Evolutionary conservation across 2,329 filamentous ascomycete genomes (phyloP).

Genomic region (Botrytis byssoidea): DNA sequence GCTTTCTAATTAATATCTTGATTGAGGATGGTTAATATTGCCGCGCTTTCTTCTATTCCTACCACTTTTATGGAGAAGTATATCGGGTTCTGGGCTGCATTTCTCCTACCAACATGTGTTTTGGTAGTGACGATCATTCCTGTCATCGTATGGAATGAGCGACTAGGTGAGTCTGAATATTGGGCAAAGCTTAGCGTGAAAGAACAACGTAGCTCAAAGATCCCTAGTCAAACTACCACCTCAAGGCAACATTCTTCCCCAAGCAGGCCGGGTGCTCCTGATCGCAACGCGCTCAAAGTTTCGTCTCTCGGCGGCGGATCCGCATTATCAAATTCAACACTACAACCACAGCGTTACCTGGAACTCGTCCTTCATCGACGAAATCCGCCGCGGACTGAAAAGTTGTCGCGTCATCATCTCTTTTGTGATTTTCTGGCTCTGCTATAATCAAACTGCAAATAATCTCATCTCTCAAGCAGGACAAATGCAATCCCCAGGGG

Average conservation of each 20-base stretch:
- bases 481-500: neutral
- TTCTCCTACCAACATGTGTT: neutral
- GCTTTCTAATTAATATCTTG: too few species aligned
- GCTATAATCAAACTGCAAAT: neutral
- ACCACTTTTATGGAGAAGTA: neutral
- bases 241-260: neutral
- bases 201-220: neutral
- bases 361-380: neutral
- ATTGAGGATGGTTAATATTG: neutral
- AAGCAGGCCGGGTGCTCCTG: neutral
- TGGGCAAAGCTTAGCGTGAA: neutral
- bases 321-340: neutral
- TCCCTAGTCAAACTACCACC: neutral
- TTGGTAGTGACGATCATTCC: neutral
- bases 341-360: neutral
- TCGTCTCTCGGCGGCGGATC: neutral
- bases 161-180: neutral
- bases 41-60: neutral
- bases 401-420: neutral
- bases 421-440: neutral
- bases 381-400: neutral
- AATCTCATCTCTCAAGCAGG: constrained; percentile 1
- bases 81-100: neutral
- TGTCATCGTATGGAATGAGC: neutral
- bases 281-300: neutral